Evolutionary conservation across 345 rosid species (phyloP), one percentile per base, ranked within the genome.

Genomic region (Dipteronia dyeriana): DNA sequence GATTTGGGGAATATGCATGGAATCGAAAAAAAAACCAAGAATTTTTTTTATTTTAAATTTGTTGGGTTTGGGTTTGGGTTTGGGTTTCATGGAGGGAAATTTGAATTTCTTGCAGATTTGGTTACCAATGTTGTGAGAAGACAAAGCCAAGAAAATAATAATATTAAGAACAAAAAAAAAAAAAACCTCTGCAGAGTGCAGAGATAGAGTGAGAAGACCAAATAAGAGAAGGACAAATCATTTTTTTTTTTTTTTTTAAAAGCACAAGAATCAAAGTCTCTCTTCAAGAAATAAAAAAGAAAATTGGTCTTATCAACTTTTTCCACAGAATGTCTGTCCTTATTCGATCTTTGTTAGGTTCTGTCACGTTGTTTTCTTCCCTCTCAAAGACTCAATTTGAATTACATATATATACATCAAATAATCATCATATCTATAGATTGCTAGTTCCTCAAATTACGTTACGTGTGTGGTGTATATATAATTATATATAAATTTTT

Each of bases 291-390:
- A 76, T 8, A 59, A 59, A 57, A 76, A 25, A 9, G 22, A 26
- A 68, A 7, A 4, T 59, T 17, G 73, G 56, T 39, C 43, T 41
- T 57, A 39, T 23, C 16, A 56, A 57, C 65, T 22, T 57, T 56
- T 70, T 38, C 12, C 31, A 10, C 29, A 14, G 66, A 72, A 72
- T 72, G 75, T 72, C 75, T 72, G 75, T 72, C 75, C 26, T 20
- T 56, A 57, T 57, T 34, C 75, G 22, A 20, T 41, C 63, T 39
- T 14, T 57, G 29, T 20, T 57, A 71, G 75, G 75, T 71, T 54
- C 63, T 54, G 75, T 70, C 61, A 12, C 9, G 66, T n/a, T 72
- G 53, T 26, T 72, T 57, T 72, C 75, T n/a, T 57, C 7, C 63
- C 25, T n/a, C n/a, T n/a, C n/a, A n/a, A n/a, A n/a, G n/a, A n/a